A percentile compares a stretch with the other conserved stretches of the same genome.
Evolutionary conservation across 1,139 yeast genomes (phyloP).

Genomic region (Zygosaccharomyces pseudobailii): DNA sequence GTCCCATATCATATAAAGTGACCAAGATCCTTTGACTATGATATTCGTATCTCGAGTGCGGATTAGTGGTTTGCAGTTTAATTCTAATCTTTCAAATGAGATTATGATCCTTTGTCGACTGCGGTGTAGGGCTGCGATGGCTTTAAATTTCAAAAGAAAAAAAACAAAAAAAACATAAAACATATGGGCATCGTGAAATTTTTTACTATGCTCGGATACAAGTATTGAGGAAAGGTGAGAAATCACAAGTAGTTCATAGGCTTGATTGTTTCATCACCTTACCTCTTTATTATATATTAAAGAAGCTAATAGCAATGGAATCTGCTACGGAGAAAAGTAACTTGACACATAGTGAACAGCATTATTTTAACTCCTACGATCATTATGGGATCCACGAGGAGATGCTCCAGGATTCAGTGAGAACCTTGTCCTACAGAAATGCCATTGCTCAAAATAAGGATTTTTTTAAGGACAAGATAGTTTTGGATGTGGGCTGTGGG

Average conservation of each 20-base stretch:
- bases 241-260: not conserved
- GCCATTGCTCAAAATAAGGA: conserved; percentile 91
- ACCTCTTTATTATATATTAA: not conserved
- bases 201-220: not conserved
- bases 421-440: conserved; percentile 87
- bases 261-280: not conserved
- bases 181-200: conserved; percentile 3
- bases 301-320: conserved; percentile 10
- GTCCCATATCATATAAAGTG: not conserved
- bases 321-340: conserved; percentile 41
- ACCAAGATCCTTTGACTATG: not conserved
- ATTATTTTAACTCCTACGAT: conserved; percentile 91
- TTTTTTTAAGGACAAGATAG: conserved; percentile 86
- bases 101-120: not conserved
- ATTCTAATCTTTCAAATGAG: not conserved
- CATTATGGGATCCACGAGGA: conserved; percentile 98
- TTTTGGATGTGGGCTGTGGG: conserved; percentile 98
- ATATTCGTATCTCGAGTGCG: too few relatives aligned
- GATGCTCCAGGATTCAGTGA: conserved; percentile 92
- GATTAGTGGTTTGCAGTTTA: too few relatives aligned
- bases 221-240: not conserved
- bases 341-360: conserved; percentile 71
- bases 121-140: conserved; percentile 4
- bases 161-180: not conserved
- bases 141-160: not conserved